Conservation (phyloP, 73 alveolate genomes). For the Paramecium primaurelia region DNA sequence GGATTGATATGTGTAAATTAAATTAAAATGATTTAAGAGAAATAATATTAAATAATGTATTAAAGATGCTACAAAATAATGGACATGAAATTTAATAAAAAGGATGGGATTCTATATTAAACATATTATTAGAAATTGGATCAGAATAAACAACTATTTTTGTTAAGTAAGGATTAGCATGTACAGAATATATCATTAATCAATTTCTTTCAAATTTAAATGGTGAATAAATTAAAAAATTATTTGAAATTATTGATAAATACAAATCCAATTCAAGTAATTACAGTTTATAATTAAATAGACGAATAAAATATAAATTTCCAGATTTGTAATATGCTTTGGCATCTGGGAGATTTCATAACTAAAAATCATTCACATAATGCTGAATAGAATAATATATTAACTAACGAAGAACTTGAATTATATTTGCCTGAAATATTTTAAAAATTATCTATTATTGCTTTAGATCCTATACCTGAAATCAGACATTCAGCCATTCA, state of each 20-base stretch:
- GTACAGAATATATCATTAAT: constrained; percentile 34
- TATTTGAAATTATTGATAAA: constrained; percentile 31
- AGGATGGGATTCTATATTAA: constrained; percentile 43
- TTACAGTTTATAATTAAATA: background rate
- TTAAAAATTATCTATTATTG: background rate
- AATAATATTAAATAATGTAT: background rate
- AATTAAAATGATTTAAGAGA: constrained; percentile 7
- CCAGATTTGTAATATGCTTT: constrained; percentile 27
- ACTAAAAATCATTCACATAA: background rate
- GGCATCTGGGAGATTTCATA: constrained; percentile 45
- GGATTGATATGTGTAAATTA: constrained; percentile 40
- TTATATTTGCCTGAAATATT: constrained; percentile 17
- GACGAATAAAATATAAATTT: constrained; percentile 38
- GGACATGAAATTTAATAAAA: constrained; percentile 8
- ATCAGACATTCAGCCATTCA: constrained; percentile 46
- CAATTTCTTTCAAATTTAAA: background rate
- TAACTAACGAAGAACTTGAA: background rate
- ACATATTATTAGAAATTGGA: background rate
- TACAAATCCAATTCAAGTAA: constrained; percentile 36
- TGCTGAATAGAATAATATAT: background rate
- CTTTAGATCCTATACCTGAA: background rate
- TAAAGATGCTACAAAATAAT: constrained; percentile 24
- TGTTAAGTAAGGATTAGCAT: constrained; percentile 26
- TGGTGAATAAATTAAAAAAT: background rate
- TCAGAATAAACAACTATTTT: constrained; percentile 6